Base-by-base conservation (phyloP, 805 yeast genomes). In the Saturnispora besseyi region DNA sequence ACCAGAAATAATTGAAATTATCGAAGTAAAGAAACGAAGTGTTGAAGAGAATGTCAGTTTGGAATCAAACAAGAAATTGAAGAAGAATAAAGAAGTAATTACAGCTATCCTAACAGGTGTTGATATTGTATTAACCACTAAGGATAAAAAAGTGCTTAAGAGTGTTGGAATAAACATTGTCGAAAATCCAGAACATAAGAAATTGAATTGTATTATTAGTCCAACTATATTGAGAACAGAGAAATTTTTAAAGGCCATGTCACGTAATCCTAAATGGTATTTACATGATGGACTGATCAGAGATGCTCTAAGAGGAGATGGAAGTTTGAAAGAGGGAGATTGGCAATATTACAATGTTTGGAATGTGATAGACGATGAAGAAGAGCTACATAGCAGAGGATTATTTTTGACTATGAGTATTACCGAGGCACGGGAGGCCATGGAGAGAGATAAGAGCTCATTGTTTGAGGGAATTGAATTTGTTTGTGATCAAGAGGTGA, bases 221-320 rank as follows among this genome's bases (percentile, higher is more conserved):
- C 96, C 97, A 1, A 79, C 79, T 53, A 73, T 84, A n/a, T 62
- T 85, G 57, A 72, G 97, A 55, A 91, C 98, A 0, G 96, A 85
- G 51, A 93, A 91, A 66, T 90, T 91, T 59, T 71, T 91, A 48
- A 75, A 77, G 41, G 79, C 89, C 21, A 66, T 89, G 46, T 78
- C 88, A 47, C 71, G 71, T 40, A 79, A 72, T 44, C 75, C 78
- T 9, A 64, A 67, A n/a, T 65, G 70, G 48, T 75, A 81, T 3
- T 56, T 85, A 1, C 75, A 78, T 31, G 87, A 89, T 0, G 59
- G 65, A 3, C 82, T 79, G 52, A 51, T 82, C 2, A 65, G 65
- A 2, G 78, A 76, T 40, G 68, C 79, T 0, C 51, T 79, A 28
- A 24, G 30, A n/a, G 42, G 42, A 3, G 18, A 24, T 13, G 13